Evolutionary conservation across 2,329 filamentous ascomycete genomes (phyloP).

Genomic region (Phymatotrichopsis omnivora): DNA sequence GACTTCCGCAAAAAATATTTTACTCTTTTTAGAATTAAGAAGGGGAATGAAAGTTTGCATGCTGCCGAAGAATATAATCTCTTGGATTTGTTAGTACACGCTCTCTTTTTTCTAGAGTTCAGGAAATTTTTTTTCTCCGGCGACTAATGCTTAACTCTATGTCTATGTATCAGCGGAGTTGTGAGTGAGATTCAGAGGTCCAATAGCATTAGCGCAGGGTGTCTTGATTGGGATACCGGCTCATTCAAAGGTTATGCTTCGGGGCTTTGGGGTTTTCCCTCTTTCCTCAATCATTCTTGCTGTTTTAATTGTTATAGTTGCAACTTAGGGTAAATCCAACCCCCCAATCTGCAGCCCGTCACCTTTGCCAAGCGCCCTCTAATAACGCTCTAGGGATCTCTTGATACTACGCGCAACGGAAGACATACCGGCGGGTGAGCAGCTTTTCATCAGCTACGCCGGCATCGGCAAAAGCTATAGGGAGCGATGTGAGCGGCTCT

Average conservation of each 20-base stretch:
- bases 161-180: too few relatives aligned
- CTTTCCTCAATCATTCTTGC: conserved; percentile 1
- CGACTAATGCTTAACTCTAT: too few relatives aligned
- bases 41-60: too few relatives aligned
- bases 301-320: background rate
- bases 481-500: background rate
- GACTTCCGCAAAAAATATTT: background rate
- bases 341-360: background rate
- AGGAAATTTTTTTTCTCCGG: too few relatives aligned
- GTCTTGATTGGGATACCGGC: too few relatives aligned
- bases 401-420: background rate
- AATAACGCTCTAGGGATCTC: background rate
- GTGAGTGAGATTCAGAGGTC: too few relatives aligned
- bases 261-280: conserved; percentile 1
- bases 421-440: background rate
- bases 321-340: background rate
- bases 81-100: too few relatives aligned
- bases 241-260: too few relatives aligned
- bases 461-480: background rate
- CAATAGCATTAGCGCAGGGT: too few relatives aligned
- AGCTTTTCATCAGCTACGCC: background rate
- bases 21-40: background rate
- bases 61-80: too few relatives aligned
- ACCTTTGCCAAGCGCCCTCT: background rate
- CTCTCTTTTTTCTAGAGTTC: too few relatives aligned